Conservation (phyloP, 768 basidiomycete species). For the Trametes coccinea region DNA sequence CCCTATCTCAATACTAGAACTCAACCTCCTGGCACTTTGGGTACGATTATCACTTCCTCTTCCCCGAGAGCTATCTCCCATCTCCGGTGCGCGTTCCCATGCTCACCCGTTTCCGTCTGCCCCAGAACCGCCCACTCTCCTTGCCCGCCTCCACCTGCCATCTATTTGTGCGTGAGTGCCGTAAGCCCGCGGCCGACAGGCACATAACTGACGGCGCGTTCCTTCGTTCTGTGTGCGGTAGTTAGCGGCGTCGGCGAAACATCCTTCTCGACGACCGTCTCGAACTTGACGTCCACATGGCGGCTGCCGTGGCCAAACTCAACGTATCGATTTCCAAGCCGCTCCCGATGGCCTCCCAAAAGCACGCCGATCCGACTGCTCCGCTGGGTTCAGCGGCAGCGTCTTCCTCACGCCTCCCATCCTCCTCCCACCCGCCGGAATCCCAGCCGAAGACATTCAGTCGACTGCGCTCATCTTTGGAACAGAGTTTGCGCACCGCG, state of each 20-base stretch:
- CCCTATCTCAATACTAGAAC: constrained; percentile 20
- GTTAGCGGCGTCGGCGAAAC: constrained; percentile 18
- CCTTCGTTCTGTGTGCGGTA: constrained; percentile 6
- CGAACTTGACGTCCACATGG: constrained; percentile 38
- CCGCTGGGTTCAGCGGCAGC: constrained; percentile 40
- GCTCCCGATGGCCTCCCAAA: constrained; percentile 46
- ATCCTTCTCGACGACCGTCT: constrained; percentile 11
- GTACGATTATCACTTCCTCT: constrained; percentile 20
- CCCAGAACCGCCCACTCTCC: constrained; percentile 15
- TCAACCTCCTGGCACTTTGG: constrained; percentile 15
- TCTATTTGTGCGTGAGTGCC: constrained; percentile 17
- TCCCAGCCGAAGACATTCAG: constrained; percentile 58
- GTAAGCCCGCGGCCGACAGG: neutral
- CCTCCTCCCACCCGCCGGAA: constrained; percentile 30
- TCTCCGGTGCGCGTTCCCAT: constrained; percentile 15
- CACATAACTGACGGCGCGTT: constrained; percentile 11
- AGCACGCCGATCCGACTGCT: constrained; percentile 22
- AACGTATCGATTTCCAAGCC: constrained; percentile 42
- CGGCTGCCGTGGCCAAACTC: constrained; percentile 43
- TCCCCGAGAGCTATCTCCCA: constrained; percentile 11
- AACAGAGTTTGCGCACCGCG: constrained; percentile 64
- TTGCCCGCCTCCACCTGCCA: constrained; percentile 2
- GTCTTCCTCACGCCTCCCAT: constrained; percentile 33
- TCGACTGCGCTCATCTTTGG: constrained; percentile 65
- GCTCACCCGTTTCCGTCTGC: constrained; percentile 15